Evolutionary conservation across 2,329 filamentous ascomycete genomes (phyloP).

Genomic region (Zarea fungicola): DNA sequence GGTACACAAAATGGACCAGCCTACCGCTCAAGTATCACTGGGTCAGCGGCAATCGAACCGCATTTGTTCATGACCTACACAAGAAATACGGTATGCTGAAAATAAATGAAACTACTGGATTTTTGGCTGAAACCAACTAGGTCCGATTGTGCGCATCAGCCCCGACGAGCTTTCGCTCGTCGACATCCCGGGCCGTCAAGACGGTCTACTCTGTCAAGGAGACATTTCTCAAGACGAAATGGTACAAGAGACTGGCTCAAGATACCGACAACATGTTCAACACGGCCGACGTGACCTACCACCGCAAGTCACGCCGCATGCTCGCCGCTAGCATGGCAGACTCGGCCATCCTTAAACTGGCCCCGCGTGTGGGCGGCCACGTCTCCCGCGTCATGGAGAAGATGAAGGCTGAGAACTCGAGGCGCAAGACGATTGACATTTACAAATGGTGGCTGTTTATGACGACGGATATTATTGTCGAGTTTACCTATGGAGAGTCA

Average conservation of each 20-base stretch:
- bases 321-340: slow-evolving; percentile 6
- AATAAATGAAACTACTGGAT: background rate
- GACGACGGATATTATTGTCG: slow-evolving; percentile 23
- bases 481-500: slow-evolving; percentile 23
- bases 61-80: slow-evolving; percentile 5
- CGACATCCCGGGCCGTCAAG: slow-evolving; percentile 5
- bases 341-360: slow-evolving; percentile 1
- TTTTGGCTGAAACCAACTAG: background rate
- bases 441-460: slow-evolving; percentile 21
- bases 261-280: slow-evolving; percentile 6
- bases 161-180: slow-evolving; percentile 4
- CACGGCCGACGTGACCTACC: background rate
- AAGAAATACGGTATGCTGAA: slow-evolving; percentile 4
- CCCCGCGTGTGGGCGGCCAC: slow-evolving; percentile 14
- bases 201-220: slow-evolving; percentile 10
- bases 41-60: background rate
- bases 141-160: slow-evolving; percentile 7
- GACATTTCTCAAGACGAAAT: slow-evolving; percentile 7
- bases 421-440: slow-evolving; percentile 17
- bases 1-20: slow-evolving; percentile 6
- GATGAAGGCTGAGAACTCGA: slow-evolving; percentile 15
- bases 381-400: slow-evolving; percentile 19
- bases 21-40: slow-evolving; percentile 7
- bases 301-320: slow-evolving; percentile 5
- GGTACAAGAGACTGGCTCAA: slow-evolving; percentile 1